Evolutionary conservation across 257 asterid genomes (phyloP), one percentile per base, ranked within the genome.

Genomic region (Solanum habrochaites): DNA sequence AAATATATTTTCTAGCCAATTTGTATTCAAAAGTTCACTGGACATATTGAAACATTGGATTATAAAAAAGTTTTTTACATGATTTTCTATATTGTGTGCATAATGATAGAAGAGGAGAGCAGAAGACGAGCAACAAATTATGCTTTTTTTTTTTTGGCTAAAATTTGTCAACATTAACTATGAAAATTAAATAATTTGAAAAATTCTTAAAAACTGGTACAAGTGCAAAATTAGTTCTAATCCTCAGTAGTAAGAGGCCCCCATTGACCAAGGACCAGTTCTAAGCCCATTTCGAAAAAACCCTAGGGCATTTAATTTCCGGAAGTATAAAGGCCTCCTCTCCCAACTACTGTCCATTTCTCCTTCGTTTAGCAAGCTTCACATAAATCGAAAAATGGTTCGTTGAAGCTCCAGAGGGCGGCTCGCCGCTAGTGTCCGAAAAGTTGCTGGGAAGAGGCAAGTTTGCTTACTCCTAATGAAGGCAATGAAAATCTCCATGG

Each of bases 371-470:
- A n/a, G 85, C 85, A n/a, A 80, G 85, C 69, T 47, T 80, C 16
- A 29, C 84, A 23, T n/a, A 49, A 80, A 43, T 27, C 25, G 11
- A n/a, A 80, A 80, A 80, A 80, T 80, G 85, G 85, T 21, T 80
- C 85, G 29, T 52, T 80, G 69, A 80, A 80, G 85, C 85, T 80
- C n/a, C 85, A 80, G 40, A 80, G n/a, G 49, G 85, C 85, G 85
- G 85, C 67, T 80, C 6, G 85, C 85, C 43, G 85, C 85, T 5
- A 80, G 85, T 49, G 85, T 80, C 27, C 6, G n/a, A n/a, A n/a
- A 80, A 80, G 69, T n/a, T n/a, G n/a, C n/a, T 80, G 85, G 85
- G 85, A 47, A 80, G 85, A 49, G 85, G 85, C 20, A 80, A 80
- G 85, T 80, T 80, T 80, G 85, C 67, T 80, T 12, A 69, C 49